Percentiles rank a stretch among this genome's conserved stretches.
Conservation (phyloP, 2,329 filamentous ascomycete species). For the Colletotrichum tropicicola region DNA sequence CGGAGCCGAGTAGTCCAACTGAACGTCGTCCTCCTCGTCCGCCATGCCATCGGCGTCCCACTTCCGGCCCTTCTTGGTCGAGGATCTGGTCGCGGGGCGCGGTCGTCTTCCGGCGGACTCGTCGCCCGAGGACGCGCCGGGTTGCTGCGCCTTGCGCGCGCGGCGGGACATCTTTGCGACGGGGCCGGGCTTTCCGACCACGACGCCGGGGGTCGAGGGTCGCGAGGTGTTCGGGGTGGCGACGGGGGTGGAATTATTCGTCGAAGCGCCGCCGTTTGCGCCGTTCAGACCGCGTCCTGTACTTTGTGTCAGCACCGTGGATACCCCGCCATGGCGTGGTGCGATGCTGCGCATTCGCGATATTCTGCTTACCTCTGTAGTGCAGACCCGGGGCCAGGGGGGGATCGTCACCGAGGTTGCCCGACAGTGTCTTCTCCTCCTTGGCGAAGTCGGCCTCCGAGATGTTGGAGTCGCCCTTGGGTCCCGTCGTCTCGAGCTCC, state of each 20-base stretch:
- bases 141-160: slow-evolving; percentile 76
- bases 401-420: slow-evolving; percentile 47
- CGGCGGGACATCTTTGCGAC: slow-evolving; percentile 82
- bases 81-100: slow-evolving; percentile 62
- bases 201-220: slow-evolving; percentile 76
- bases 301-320: not conserved
- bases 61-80: slow-evolving; percentile 84
- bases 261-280: slow-evolving; percentile 45
- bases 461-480: slow-evolving; percentile 37
- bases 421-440: slow-evolving; percentile 45
- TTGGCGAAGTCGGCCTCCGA: slow-evolving; percentile 39
- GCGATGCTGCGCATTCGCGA: not conserved
- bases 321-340: not conserved
- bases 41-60: slow-evolving; percentile 93
- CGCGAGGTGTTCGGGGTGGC: slow-evolving; percentile 80
- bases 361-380: slow-evolving; percentile 27
- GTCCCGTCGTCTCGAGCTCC: slow-evolving; percentile 74
- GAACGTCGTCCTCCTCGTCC: slow-evolving; percentile 81
- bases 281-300: slow-evolving; percentile 44
- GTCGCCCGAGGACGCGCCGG: slow-evolving; percentile 81
- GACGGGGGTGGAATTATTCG: slow-evolving; percentile 75
- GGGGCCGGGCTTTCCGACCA: slow-evolving; percentile 79
- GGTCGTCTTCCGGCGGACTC: slow-evolving; percentile 70
- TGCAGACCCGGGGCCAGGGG: slow-evolving; percentile 37
- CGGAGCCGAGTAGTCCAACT: slow-evolving; percentile 88